Conservation (phyloP, 768 basidiomycete species). For the Mycena vitilis region DNA sequence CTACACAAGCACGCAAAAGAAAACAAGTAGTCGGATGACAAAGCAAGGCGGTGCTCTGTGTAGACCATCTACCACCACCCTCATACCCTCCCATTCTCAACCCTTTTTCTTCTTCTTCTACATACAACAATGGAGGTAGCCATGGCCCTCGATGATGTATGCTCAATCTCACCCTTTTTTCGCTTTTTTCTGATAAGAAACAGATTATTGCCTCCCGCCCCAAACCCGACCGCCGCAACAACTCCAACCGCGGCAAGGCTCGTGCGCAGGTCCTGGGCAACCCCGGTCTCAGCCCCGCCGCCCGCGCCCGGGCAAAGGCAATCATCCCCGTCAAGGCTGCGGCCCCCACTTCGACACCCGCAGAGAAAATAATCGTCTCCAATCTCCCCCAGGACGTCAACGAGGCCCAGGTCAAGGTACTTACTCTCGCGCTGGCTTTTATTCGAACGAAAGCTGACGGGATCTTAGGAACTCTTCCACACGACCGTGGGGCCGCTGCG, state of each 20-base stretch:
- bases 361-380: constrained; percentile 96
- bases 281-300: constrained; percentile 56
- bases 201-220: constrained; percentile 79
- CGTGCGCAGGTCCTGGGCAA: constrained; percentile 74
- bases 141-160: constrained; percentile 85
- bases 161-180: constrained; percentile 41
- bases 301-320: constrained; percentile 65
- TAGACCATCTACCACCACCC: no score
- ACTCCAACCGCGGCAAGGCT: constrained; percentile 56
- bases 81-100: neutral
- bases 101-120: constrained; percentile 34
- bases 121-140: constrained; percentile 63
- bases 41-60: no score
- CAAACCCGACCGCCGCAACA: constrained; percentile 59
- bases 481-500: constrained; percentile 89
- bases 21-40: no score
- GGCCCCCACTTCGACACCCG: constrained; percentile 54
- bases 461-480: constrained; percentile 86
- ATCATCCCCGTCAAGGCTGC: constrained; percentile 53
- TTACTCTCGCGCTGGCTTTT: constrained; percentile 37
- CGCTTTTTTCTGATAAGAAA: constrained; percentile 35
- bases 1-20: neutral
- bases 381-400: constrained; percentile 95
- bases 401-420: constrained; percentile 91
- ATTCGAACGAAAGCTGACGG: constrained; percentile 2